These are phyloP conservation scores for Phaeosphaeriaceae sp. DNA, from an alignment of 2,329 filamentous ascomycete genomes.

Conservation along the genomic window DNA sequence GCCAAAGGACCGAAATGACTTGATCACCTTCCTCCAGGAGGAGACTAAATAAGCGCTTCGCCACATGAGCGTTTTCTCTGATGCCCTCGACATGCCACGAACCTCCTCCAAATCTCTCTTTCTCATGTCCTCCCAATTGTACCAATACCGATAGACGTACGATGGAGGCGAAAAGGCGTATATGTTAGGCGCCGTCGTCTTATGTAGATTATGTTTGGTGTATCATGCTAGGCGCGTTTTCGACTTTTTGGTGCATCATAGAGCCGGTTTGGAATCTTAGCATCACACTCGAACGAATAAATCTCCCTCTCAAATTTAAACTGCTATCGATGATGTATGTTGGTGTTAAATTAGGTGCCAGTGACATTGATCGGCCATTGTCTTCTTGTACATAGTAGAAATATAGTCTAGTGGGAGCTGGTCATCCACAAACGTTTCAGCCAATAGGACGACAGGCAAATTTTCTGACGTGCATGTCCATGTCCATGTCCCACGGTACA, in stretches of 20 bases:
- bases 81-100: constrained; percentile 32
- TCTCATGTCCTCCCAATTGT: constrained; percentile 39
- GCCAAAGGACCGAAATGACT: constrained; percentile 98
- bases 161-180: constrained; percentile 37
- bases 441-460: constrained; percentile 23
- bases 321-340: too few species aligned
- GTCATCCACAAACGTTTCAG: too few species aligned
- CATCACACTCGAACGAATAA: constrained; percentile 45
- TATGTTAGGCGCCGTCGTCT: constrained; percentile 28
- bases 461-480: constrained; percentile 32
- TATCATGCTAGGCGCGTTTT: constrained; percentile 40
- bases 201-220: constrained; percentile 47
- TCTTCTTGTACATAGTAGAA: too few species aligned
- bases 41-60: constrained; percentile 67
- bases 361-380: too few species aligned
- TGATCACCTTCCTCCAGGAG: constrained; percentile 85
- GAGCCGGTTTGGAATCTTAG: constrained; percentile 42
- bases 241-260: constrained; percentile 43
- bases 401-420: too few species aligned
- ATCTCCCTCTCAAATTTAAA: constrained; percentile 41
- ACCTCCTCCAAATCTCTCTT: constrained; percentile 34
- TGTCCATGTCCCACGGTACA: constrained; percentile 13
- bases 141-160: constrained; percentile 51
- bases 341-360: too few species aligned
- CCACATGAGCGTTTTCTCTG: constrained; percentile 21